Evolutionary conservation across 768 basidiomycete genomes (phyloP).

Genomic region (Fistulinella prunicolor): DNA sequence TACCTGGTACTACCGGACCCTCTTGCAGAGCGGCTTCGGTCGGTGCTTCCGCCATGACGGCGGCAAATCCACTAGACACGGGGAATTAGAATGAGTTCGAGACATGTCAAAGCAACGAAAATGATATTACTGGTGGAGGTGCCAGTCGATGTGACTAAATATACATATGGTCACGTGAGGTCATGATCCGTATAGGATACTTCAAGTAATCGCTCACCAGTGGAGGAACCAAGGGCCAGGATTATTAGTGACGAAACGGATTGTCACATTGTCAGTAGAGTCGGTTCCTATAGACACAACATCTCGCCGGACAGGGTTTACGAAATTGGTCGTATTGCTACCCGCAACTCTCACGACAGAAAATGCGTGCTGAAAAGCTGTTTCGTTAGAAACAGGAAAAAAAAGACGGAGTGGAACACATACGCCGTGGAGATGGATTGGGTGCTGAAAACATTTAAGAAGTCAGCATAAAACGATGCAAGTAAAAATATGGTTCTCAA

Average conservation of each 20-base stretch:
- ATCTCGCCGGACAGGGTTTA: slow-evolving; percentile 38
- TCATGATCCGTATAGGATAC: not conserved
- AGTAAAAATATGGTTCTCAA: slow-evolving; percentile 16
- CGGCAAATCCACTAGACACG: slow-evolving; percentile 18
- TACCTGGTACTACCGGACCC: slow-evolving; percentile 7
- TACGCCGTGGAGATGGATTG: not conserved
- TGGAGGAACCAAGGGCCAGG: slow-evolving; percentile 56
- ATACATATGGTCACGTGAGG: not conserved
- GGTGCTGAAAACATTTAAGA: not conserved
- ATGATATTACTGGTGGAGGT: slow-evolving; percentile 20
- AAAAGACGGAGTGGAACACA: not conserved
- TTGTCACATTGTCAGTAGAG: slow-evolving; percentile 41
- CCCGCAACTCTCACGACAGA: slow-evolving; percentile 34
- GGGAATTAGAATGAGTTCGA: not conserved
- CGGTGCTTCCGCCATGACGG: slow-evolving; percentile 9
- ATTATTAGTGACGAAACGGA: slow-evolving; percentile 63
- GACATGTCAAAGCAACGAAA: not conserved
- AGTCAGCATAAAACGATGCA: not conserved
- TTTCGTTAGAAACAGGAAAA: not conserved
- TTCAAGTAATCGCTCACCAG: slow-evolving; percentile 24
- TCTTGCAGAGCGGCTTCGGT: not conserved
- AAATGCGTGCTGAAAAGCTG: slow-evolving; percentile 31
- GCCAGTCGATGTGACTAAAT: slow-evolving; percentile 21
- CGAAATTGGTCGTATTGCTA: slow-evolving; percentile 26
- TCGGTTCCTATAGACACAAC: slow-evolving; percentile 19